Conservation (phyloP, 306 rosid genomes). For the Citrullus mucosospermus region DNA sequence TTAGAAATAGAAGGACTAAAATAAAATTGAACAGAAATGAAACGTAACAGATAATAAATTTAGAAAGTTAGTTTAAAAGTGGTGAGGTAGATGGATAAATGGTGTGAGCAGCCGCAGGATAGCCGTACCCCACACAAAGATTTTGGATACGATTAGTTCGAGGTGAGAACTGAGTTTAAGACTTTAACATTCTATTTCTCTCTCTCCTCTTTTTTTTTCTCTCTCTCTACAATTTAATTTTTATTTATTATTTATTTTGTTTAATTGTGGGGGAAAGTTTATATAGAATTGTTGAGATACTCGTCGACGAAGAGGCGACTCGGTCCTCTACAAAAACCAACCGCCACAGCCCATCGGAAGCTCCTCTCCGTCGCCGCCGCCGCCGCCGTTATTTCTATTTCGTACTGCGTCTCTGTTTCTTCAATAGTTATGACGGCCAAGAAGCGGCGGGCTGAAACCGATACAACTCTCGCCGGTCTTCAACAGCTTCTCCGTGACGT, state of each 20-base stretch:
- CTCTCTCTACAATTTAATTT: neutral
- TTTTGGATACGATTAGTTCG: neutral
- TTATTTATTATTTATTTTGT: neutral
- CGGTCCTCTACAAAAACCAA: neutral
- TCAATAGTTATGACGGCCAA: constrained; percentile 11
- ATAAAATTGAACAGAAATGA: too few relatives aligned
- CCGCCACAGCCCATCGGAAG: neutral
- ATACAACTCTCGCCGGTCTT: neutral
- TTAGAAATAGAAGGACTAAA: too few relatives aligned
- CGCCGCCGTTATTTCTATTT: neutral
- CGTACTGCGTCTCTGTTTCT: neutral
- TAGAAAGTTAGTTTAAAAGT: neutral
- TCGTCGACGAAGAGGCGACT: neutral
- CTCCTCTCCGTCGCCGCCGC: neutral
- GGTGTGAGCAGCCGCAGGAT: neutral
- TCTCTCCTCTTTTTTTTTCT: too few relatives aligned
- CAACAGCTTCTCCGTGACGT: constrained; percentile 12
- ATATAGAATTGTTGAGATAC: neutral
- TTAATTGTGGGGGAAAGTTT: neutral
- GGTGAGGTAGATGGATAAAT: neutral
- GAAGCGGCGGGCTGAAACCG: constrained; percentile 24
- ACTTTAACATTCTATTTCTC: neutral
- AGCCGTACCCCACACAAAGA: neutral
- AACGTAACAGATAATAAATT: neutral
- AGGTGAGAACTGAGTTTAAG: constrained; percentile 2